phyloP scores from a whole-genome alignment of 129 eudicot genomes.

The Gnaphalium uliginosum region DNA sequence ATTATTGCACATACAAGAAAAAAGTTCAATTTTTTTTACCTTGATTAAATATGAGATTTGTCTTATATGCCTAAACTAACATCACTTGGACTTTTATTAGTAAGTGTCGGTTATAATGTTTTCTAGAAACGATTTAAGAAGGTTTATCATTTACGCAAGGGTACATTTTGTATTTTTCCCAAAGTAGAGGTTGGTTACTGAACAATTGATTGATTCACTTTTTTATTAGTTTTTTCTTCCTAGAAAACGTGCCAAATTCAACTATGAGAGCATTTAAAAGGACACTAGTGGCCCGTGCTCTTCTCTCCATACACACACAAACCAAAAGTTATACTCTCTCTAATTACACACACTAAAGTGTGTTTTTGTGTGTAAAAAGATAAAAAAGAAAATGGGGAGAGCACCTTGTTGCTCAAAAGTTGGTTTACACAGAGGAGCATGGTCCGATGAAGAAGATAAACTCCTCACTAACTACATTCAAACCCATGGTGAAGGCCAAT shows the following conservation, averaged over 20 bases:
- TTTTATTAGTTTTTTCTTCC: neutral
- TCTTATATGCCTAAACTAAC: neutral
- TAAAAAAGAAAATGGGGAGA: constrained; percentile 32
- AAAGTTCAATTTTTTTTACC: too few relatives aligned
- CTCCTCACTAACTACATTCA: constrained; percentile 39
- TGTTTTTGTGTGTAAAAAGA: neutral
- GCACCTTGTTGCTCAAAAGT: constrained; percentile 47
- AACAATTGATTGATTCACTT: neutral
- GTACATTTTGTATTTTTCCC: neutral
- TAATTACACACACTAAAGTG: neutral
- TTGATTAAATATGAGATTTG: neutral
- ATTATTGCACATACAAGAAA: too few relatives aligned
- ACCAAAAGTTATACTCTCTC: constrained; percentile 17
- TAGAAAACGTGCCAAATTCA: constrained; percentile 16
- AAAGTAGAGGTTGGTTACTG: neutral
- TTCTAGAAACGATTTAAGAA: neutral
- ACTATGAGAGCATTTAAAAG: constrained; percentile 21
- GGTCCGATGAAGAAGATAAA: constrained; percentile 48
- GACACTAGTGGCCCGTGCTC: neutral
- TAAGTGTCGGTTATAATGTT: neutral
- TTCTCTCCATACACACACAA: neutral
- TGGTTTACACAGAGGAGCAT: constrained; percentile 46
- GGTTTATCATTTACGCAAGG: neutral
- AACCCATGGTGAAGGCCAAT: constrained; percentile 45
- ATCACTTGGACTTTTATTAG: neutral